A percentile compares a stretch with the other conserved stretches of the same genome.
phyloP scores from a whole-genome alignment of 768 basidiomycete genomes.

The Lentinula lateritia region DNA sequence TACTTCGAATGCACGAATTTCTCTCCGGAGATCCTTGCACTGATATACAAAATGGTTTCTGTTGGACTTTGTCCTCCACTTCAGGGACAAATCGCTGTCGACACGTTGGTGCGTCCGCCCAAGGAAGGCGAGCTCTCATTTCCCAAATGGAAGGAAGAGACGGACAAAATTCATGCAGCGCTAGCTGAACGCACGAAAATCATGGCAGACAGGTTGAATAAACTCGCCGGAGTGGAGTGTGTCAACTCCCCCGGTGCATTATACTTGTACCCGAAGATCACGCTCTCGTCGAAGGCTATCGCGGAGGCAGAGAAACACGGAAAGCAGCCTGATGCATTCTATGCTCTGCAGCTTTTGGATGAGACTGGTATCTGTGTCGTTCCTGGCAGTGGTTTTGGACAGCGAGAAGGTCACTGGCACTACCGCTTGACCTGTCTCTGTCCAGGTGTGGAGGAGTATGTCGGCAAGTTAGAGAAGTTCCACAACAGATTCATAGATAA shows the following conservation, averaged over 20 bases:
- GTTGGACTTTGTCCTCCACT: conserved; percentile 88
- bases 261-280: conserved; percentile 87
- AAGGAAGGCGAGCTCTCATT: conserved; percentile 71
- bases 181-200: conserved; percentile 62
- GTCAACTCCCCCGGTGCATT: conserved; percentile 88
- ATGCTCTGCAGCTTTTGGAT: conserved; percentile 79
- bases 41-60: conserved; percentile 95
- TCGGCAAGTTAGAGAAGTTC: conserved; percentile 61
- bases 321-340: conserved; percentile 86
- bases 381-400: conserved; percentile 92
- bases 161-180: conserved; percentile 68
- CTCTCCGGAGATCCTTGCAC: conserved; percentile 65
- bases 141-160: conserved; percentile 78
- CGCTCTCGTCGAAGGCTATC: conserved; percentile 66
- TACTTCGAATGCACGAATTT: conserved; percentile 94
- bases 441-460: conserved; percentile 91
- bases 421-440: conserved; percentile 92
- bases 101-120: conserved; percentile 91
- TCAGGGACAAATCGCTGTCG: conserved; percentile 89
- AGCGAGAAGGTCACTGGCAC: conserved; percentile 86
- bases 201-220: conserved; percentile 79
- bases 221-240: conserved; percentile 83
- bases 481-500: conserved; percentile 9
- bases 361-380: conserved; percentile 92
- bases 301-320: conserved; percentile 66